Evolutionary conservation across 805 yeast species (phyloP).

Genomic region (Ogataea salicorniae): DNA sequence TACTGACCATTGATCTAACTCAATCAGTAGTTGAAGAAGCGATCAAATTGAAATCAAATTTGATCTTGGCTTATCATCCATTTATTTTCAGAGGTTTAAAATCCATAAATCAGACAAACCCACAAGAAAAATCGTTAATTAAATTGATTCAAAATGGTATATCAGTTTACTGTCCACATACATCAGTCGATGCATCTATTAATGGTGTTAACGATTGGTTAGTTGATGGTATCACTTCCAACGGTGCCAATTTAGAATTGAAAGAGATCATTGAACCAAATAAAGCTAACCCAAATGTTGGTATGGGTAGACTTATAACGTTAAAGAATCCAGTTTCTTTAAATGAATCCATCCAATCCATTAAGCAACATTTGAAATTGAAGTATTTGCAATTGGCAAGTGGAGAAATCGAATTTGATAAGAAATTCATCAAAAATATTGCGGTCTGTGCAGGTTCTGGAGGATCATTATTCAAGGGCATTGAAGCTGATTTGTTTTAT

Average conservation of each 20-base stretch:
- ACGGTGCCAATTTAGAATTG: slow-evolving; percentile 6
- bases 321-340: slow-evolving; percentile 42
- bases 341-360: slow-evolving; percentile 38
- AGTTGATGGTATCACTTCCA: slow-evolving; percentile 45
- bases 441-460: slow-evolving; percentile 98
- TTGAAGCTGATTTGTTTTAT: slow-evolving; percentile 60
- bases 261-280: slow-evolving; percentile 42
- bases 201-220: slow-evolving; percentile 97
- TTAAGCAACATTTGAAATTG: slow-evolving; percentile 52
- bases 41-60: slow-evolving; percentile 41
- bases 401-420: slow-evolving; percentile 22
- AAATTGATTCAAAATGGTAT: slow-evolving; percentile 71
- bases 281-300: slow-evolving; percentile 47
- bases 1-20: slow-evolving; percentile 84
- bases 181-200: slow-evolving; percentile 87
- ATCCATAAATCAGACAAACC: slow-evolving; percentile 52
- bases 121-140: slow-evolving; percentile 78
- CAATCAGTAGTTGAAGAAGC: slow-evolving; percentile 84
- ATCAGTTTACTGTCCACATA: slow-evolving; percentile 92
- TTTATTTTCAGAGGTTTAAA: slow-evolving; percentile 89
- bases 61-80: slow-evolving; percentile 89
- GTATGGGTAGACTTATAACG: slow-evolving; percentile 73
- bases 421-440: slow-evolving; percentile 41
- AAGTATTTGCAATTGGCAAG: slow-evolving; percentile 59
- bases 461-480: slow-evolving; percentile 62